A percentile compares a stretch with the other conserved stretches of the same genome.
Conservation (phyloP, 2,329 filamentous ascomycete species). For the Epichloe elymi region DNA sequence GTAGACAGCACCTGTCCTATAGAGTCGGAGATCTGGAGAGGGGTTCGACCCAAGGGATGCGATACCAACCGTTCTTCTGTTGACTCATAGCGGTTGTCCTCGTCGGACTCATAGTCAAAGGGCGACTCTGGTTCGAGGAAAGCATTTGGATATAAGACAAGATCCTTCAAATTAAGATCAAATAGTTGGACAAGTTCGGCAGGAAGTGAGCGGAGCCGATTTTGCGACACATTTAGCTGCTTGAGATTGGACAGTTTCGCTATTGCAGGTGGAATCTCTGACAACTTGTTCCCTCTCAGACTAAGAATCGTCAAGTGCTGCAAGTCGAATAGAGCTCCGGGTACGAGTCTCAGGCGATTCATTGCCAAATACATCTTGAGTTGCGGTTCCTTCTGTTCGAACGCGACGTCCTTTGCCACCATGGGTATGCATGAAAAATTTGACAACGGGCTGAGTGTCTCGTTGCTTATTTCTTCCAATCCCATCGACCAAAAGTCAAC, state of each 20-base stretch:
- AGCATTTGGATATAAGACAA: constrained; percentile 51
- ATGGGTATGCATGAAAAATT: constrained; percentile 40
- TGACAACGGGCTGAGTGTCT: constrained; percentile 42
- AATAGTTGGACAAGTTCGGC: constrained; percentile 49
- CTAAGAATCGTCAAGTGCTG: constrained; percentile 50
- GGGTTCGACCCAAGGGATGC: constrained; percentile 17
- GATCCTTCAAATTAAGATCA: constrained; percentile 30
- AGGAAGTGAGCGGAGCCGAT: constrained; percentile 46
- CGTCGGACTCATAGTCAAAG: not conserved
- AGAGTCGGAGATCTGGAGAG: constrained; percentile 19
- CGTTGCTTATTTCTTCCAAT: constrained; percentile 40
- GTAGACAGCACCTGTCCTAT: constrained; percentile 16
- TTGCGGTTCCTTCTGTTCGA: constrained; percentile 43
- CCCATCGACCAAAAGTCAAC: constrained; percentile 49
- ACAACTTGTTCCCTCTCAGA: constrained; percentile 49
- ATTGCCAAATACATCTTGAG: constrained; percentile 48
- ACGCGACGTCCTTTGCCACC: constrained; percentile 43
- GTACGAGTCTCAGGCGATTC: constrained; percentile 44
- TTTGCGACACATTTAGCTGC: constrained; percentile 54
- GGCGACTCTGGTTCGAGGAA: constrained; percentile 32
- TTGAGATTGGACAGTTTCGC: constrained; percentile 42
- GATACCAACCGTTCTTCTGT: constrained; percentile 12
- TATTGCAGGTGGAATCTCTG: constrained; percentile 47
- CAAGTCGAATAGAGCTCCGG: constrained; percentile 47
- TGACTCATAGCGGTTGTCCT: not conserved